Base-by-base conservation (phyloP, 1,284 basidiomycete genomes). In the Taiwanofungus camphoratus region DNA sequence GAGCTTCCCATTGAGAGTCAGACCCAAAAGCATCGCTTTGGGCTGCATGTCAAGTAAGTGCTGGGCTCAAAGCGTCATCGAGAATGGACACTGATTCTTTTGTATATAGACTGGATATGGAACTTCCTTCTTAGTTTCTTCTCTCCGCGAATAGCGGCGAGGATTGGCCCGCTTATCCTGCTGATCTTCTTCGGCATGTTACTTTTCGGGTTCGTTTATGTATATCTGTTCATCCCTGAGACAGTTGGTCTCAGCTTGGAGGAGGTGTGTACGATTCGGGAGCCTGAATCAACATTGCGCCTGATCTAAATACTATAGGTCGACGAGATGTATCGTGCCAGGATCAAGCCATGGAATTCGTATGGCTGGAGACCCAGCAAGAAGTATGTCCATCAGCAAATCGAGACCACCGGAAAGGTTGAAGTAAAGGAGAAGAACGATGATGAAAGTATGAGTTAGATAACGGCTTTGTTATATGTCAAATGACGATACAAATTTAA, bases 71-170 rank as follows among this genome's bases (percentile, higher is more conserved):
- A 2, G 27, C 29, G 20, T 19, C 22, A 16, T 29, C 15, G 20
- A 15, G 2, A 13, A 4, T 3, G 30, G 5, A 15, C 15, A 22
- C 41, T 51, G 20, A 49, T 31, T 20, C 7, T 29, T 7, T 13
- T 15, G 24, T 46, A 63, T 62, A 2, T 41, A 60, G 63, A 71
- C 56, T 82, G 79, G 82, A 38, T 83, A 30, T 83, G 78, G 81
- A 86, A 87, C 63, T 87, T 87, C 66, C 63, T 87, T n/a, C 70
- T 87, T 26, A 67, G 71, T 3, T 86, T 79, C 73, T 87, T 86
- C 58, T 68, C 77, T 1, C 79, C 80, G 4, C 70, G 76, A 33
- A 85, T 88, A 50, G 80, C 83, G 2, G 69, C 58, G 33, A 56
- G 70, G 55, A 90, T 88, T 48, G 84, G 87, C 1, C 83, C 87